phyloP scores from a whole-genome alignment of 495 filamentous ascomycete species.

The Aspergillus homomorphus region DNA sequence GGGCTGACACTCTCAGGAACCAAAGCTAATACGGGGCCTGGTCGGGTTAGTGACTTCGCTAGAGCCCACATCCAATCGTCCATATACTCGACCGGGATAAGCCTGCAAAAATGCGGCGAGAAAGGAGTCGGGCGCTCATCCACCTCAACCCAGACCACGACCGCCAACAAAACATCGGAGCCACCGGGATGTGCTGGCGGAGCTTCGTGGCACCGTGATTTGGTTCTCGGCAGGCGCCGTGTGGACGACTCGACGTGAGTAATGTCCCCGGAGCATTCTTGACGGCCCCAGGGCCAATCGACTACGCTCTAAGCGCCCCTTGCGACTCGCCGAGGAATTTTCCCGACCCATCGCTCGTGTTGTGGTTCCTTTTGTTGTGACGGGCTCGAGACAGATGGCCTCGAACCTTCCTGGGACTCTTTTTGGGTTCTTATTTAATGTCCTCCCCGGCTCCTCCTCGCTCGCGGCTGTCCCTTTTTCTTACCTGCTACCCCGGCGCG shows the following conservation, averaged over 20 bases:
- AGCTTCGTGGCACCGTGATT: background rate
- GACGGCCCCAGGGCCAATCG: background rate
- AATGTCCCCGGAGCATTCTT: background rate
- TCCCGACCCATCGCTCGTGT: slow-evolving; percentile 2
- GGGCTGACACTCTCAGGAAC: background rate
- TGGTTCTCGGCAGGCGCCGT: background rate
- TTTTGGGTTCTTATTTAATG: slow-evolving; percentile 13
- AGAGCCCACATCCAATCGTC: background rate
- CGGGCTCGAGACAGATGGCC: background rate
- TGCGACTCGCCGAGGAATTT: slow-evolving; percentile 18
- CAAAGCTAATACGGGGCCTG: background rate
- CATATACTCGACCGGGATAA: background rate
- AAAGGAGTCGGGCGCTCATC: background rate
- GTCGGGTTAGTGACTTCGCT: background rate
- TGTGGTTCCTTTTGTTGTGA: slow-evolving; percentile 3
- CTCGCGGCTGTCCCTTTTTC: slow-evolving; percentile 4
- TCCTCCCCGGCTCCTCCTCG: slow-evolving; percentile 5
- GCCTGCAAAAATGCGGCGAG: background rate
- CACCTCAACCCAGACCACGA: background rate
- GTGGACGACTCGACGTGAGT: background rate
- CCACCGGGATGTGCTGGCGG: background rate
- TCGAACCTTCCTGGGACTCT: background rate
- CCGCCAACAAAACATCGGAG: background rate
- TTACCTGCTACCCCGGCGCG: slow-evolving; percentile 4
- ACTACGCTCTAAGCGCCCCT: slow-evolving; percentile 12